Conservation (phyloP, 129 eudicot genomes). For the Saussurea involucrata region DNA sequence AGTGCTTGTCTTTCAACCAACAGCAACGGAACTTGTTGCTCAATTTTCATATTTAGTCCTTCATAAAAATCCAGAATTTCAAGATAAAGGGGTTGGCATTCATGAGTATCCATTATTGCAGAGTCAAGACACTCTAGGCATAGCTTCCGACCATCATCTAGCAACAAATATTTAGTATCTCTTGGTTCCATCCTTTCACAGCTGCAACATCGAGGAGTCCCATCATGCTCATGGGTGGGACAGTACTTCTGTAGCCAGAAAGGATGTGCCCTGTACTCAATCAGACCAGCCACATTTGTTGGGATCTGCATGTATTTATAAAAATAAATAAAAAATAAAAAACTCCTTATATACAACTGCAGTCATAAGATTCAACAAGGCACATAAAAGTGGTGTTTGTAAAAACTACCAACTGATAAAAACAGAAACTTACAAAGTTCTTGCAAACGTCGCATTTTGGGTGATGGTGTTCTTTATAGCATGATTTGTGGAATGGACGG, state of each 20-base stretch:
- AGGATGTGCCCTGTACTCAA: constrained; percentile 93
- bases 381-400: neutral
- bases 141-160: constrained; percentile 94
- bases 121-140: constrained; percentile 95
- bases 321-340: neutral
- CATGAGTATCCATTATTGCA: constrained; percentile 87
- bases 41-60: constrained; percentile 87
- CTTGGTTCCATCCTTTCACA: constrained; percentile 96
- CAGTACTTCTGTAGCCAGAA: constrained; percentile 98
- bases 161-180: constrained; percentile 58
- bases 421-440: constrained; percentile 60
- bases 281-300: constrained; percentile 76
- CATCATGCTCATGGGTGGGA: constrained; percentile 81
- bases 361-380: neutral
- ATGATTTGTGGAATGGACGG: constrained; percentile 82
- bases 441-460: constrained; percentile 96
- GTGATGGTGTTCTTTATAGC: constrained; percentile 83
- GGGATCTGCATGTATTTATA: constrained; percentile 50
- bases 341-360: neutral
- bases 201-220: constrained; percentile 95
- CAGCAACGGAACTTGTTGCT: constrained; percentile 81
- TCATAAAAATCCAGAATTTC: constrained; percentile 96
- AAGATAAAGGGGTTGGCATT: constrained; percentile 89
- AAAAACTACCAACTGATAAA: neutral
- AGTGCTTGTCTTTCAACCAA: constrained; percentile 98